Percentiles rank a stretch among this genome's conserved stretches.
phyloP scores from a whole-genome alignment of 345 rosid genomes.

The Laguncularia racemosa region DNA sequence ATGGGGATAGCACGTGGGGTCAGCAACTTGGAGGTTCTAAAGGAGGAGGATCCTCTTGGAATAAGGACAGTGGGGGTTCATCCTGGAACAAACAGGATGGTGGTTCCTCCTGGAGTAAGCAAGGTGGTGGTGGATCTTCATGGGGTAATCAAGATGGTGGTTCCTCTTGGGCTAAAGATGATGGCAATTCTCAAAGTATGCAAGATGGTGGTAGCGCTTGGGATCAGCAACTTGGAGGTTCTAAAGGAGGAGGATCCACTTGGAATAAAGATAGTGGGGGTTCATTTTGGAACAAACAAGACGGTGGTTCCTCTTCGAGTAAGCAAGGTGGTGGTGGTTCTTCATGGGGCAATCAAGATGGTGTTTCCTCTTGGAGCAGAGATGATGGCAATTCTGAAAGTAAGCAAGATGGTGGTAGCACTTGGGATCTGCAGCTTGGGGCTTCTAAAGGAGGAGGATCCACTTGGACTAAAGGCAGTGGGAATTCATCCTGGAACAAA shows the following conservation, averaged over 20 bases:
- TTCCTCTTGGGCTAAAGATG: not conserved
- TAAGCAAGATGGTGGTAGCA: not conserved
- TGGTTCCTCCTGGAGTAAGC: conserved; percentile 6
- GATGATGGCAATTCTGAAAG: too few species aligned
- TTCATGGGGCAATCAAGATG: conserved; percentile 1
- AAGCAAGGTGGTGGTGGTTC: conserved; percentile 13
- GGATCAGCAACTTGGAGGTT: not conserved
- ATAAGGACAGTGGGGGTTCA: conserved; percentile 26
- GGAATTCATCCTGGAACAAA: conserved; percentile 14
- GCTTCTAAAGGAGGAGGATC: not conserved
- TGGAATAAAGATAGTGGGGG: conserved; percentile 3
- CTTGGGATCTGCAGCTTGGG: not conserved
- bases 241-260: not conserved
- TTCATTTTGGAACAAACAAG: conserved; percentile 14
- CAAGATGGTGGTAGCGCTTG: not conserved
- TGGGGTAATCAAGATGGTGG: conserved; percentile 1
- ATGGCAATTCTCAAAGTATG: not conserved
- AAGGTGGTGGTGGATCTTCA: conserved; percentile 5
- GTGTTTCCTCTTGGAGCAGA: not conserved
- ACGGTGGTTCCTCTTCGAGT: conserved; percentile 1
- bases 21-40: conserved; percentile 5
- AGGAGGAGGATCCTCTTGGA: conserved; percentile 6
- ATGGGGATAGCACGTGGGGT: not conserved
- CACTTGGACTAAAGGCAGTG: conserved; percentile 1
- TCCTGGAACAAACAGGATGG: conserved; percentile 18